phyloP scores from a whole-genome alignment of 2,329 filamentous ascomycete species.

The Rhytidhysteron rufulum region DNA sequence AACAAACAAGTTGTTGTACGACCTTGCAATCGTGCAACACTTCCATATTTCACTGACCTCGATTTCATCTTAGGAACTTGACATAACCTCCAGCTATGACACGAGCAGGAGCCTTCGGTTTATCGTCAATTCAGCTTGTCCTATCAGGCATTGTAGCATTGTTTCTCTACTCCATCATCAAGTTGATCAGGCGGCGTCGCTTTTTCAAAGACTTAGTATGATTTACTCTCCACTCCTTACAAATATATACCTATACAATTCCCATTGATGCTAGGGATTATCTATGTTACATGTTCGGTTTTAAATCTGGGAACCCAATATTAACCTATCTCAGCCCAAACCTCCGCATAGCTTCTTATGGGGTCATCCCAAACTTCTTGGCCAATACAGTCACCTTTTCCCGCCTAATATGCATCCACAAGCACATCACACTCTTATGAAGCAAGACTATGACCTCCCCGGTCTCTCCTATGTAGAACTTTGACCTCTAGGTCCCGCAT shows the following conservation, averaged over 20 bases:
- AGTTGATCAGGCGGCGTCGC: background rate
- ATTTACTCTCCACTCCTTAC: background rate
- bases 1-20: too few relatives aligned
- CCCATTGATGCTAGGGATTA: too few relatives aligned
- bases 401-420: constrained; percentile 37
- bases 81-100: too few relatives aligned
- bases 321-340: constrained; percentile 24
- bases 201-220: constrained; percentile 1
- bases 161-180: background rate
- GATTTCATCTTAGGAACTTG: too few relatives aligned
- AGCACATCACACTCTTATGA: constrained; percentile 28
- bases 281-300: background rate
- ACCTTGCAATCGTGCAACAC: too few relatives aligned
- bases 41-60: too few relatives aligned
- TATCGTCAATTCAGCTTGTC: background rate
- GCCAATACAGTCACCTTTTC: constrained; percentile 27
- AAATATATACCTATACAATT: too few relatives aligned
- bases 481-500: constrained; percentile 37
- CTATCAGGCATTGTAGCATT: background rate
- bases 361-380: constrained; percentile 39
- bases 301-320: too few relatives aligned
- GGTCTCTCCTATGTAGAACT: constrained; percentile 43
- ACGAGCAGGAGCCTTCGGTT: too few relatives aligned
- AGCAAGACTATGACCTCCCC: constrained; percentile 31
- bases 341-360: constrained; percentile 40